Conservation (phyloP, 352 stramenopile genomes). For the Globisporangium barbulae region DNA sequence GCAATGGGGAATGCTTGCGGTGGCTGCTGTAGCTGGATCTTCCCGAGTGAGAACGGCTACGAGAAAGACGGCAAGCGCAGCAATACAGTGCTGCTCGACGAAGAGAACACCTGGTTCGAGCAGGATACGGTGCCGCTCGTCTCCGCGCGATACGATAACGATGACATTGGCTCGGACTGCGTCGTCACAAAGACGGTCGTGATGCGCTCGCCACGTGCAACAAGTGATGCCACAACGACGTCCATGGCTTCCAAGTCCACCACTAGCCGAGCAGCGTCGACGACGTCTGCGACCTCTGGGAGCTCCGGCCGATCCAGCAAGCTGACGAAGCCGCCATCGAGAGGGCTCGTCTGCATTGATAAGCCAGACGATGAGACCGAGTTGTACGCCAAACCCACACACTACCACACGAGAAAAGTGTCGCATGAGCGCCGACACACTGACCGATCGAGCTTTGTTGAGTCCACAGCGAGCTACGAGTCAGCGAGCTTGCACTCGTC, state of each 20-base stretch:
- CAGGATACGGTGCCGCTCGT: constrained; percentile 62
- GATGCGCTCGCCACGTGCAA: constrained; percentile 36
- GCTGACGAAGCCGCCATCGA: constrained; percentile 13
- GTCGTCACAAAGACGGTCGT: constrained; percentile 59
- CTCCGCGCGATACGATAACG: constrained; percentile 36
- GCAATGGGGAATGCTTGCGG: constrained; percentile 20
- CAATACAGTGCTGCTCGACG: constrained; percentile 17
- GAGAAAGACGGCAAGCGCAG: constrained; percentile 9
- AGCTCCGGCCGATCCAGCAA: constrained; percentile 1
- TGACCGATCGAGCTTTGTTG: constrained; percentile 12
- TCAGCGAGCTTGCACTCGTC: neutral
- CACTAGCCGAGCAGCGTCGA: neutral
- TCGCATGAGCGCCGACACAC: constrained; percentile 1
- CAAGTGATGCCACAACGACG: neutral
- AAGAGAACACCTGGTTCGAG: constrained; percentile 53
- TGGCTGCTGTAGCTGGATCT: constrained; percentile 21
- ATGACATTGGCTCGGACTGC: constrained; percentile 22
- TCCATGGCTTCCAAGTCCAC: neutral
- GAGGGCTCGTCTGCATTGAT: constrained; percentile 17
- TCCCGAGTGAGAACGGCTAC: constrained; percentile 2
- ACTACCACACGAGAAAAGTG: constrained; percentile 1
- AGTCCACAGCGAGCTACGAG: constrained; percentile 4
- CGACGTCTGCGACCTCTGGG: constrained; percentile 5
- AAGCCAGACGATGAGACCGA: constrained; percentile 17
- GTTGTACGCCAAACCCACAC: neutral